Base-by-base conservation (phyloP, 2,329 filamentous ascomycete genomes). In the Graphilbum ipis-grandicollis region DNA sequence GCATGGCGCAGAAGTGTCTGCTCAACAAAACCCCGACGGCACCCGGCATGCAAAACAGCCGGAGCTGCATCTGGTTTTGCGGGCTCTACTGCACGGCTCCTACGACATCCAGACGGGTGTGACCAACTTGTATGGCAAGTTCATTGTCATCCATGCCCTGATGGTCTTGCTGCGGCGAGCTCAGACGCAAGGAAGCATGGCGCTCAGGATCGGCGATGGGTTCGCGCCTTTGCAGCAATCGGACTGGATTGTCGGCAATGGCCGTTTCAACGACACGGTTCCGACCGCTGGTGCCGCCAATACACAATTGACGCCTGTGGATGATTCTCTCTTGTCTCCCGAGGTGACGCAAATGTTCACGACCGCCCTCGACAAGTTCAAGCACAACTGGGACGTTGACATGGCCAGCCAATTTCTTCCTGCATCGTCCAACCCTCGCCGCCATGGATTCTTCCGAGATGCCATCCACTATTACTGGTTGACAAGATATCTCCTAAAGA, bases 401-500 rank as follows among this genome's bases (percentile, higher is more conserved):
- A 75, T 80, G 60, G 60, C 65, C 12, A 57, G 67, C 28, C 78
- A 84, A 49, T 83, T 81, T 42, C 71, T 74, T 7, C 68, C 55
- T 4, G 48, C 51, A 6, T 41, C 58, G 19, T 49, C 52, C 57
- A 67, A 66, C 38, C 60, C 60, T 35, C 62, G 65, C 34, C 70
- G 77, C 14, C 66, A 75, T 44, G 78, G 79, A 1, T 82, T 82
- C 52, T 81, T 72, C 37, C 60, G 76, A 35, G 78, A 83, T 46
- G 77, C 68, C 2, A 68, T 81, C 13, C 76, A 80, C 47, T 83
- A 77, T 51, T 83, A 76, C 56, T 83, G 73, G 65, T 62, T 83
- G 31, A 77, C 74, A 14, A 76, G 68, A 42, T 67, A 71, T 47
- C 63, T 81, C 48, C 56, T 82, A 37, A 70, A 73, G 49, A 68